Base-by-base conservation (phyloP, 805 yeast species). In the Ogataea trehaloabstinens region DNA sequence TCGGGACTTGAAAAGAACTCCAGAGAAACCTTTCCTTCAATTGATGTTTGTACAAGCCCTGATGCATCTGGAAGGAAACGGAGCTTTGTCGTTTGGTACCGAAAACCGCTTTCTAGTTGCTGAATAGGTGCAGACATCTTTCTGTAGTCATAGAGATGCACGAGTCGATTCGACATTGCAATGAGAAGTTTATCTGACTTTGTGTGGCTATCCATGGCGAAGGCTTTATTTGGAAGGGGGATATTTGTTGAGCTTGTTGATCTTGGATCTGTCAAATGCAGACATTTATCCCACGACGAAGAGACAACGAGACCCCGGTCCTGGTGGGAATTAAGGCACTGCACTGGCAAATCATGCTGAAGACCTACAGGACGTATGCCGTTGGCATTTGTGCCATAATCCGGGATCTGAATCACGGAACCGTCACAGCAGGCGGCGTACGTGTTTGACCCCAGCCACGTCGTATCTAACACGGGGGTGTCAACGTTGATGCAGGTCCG, bases 1-100 rank as follows among this genome's bases (percentile, higher is more conserved):
- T 44, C 45, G n/a, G 42, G 19, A 20, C 39, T 34, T 13, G 40
- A 67, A 62, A 81, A 78, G 51, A 72, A 81, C 47, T 86, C 95
- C 24, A 87, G 72, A 0, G 89, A 81, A 1, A 83, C 88, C 19
- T 93, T 66, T 0, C 95, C 95, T 51, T 86, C 95, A 7, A 87
- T 70, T 2, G 91, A 80, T 28, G 85, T 68, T 28, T 80, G 71
- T 0, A 82, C 86, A 55, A 76, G 81, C 6, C 82, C 93, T 46
- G 64, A 56, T 3, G 71, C 71, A 38, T 68, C 62, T 0, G 85
- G 84, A 49, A 79, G 70, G 30, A 79, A 67, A 43, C 68, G 70
- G 22, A 86, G 51, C 24, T 74, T 73, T 34, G 80, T 65, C 2
- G 84, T 77, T 59, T 82, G 88, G 53, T 76, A 78, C 47, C 78